Evolutionary conservation across 2,329 filamentous ascomycete genomes (phyloP), one percentile per base, ranked within the genome.

Genomic region (Colletotrichum tropicale): DNA sequence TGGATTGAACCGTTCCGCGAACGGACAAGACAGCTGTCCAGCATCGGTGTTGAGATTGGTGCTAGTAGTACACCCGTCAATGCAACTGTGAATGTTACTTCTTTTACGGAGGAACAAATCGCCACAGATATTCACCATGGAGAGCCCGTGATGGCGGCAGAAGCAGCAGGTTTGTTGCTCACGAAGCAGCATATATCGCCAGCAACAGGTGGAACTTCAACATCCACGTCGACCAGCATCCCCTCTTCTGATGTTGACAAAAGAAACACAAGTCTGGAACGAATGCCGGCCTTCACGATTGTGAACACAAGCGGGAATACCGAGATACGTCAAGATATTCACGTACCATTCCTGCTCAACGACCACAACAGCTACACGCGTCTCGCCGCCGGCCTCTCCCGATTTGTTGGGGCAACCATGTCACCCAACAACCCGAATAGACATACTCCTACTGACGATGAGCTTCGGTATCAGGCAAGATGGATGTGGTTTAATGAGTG

Each of bases 391-490:
- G 71, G 79, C 26, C 26, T 76, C 64, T 4, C 77, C 13, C 74
- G 78, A 3, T 80, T 78, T 56, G 80, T 77, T 0, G 80, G 15
- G 13, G 62, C 62, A 26, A 48, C 80, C 0, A 83, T 78, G 81
- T 83, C 78, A 21, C 83, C 73, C 64, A 80, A 76, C n/a, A 81
- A 81, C 24, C 80, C 80, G 8, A 75, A 78, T 62, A 80, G 68
- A 18, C 79, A 80, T 2, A 64, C 82, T 0, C 83, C 83, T 1
- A 84, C 82, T 0, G 83, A 86, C 18, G 80, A 81, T 9, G 83
- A 85, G 24, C 67, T 86, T 4, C 80, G 84, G 21, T 72, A 77
- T 13, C 81, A 85, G 75, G 83, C 83, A 2, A 79, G 81, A 0
- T 80, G 78, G 56, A 83, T 85, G 26, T 72, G 81, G 56, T 80